Evolutionary conservation across 2,329 filamentous ascomycete species (phyloP).

Genomic region (Ceratocystis colombiana): DNA sequence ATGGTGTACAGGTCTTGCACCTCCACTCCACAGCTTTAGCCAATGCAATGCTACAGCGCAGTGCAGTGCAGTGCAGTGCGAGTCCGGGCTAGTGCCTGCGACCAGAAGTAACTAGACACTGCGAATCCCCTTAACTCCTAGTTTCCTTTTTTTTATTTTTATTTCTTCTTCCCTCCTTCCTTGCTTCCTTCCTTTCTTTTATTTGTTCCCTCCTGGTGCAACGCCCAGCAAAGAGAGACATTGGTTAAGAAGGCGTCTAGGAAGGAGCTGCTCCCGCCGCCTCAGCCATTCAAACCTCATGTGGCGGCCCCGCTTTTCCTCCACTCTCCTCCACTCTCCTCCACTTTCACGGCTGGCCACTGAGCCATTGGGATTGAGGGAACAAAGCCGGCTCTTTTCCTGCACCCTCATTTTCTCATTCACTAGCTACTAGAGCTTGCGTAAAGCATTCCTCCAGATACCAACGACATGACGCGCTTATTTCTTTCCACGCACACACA

Average conservation of each 20-base stretch:
- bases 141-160: neutral
- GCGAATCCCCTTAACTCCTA: neutral
- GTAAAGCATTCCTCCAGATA: too few relatives aligned
- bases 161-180: too few relatives aligned
- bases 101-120: conserved; percentile 9
- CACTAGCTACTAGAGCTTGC: neutral
- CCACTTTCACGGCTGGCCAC: neutral
- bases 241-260: neutral
- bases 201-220: neutral
- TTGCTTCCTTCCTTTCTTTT: neutral
- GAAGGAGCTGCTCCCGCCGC: neutral
- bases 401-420: neutral
- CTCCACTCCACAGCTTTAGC: neutral
- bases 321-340: neutral
- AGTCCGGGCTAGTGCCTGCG: neutral
- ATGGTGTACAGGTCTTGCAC: conserved; percentile 1
- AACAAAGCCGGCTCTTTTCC: neutral
- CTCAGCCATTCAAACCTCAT: neutral
- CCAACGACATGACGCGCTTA: too few relatives aligned
- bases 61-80: too few relatives aligned
- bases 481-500: too few relatives aligned
- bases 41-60: neutral
- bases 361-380: neutral
- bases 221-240: neutral
- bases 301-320: conserved; percentile 9